Evolutionary conservation across 352 stramenopile species (phyloP), one percentile per base, ranked within the genome.

Genomic region (Pythium sukuiense): DNA sequence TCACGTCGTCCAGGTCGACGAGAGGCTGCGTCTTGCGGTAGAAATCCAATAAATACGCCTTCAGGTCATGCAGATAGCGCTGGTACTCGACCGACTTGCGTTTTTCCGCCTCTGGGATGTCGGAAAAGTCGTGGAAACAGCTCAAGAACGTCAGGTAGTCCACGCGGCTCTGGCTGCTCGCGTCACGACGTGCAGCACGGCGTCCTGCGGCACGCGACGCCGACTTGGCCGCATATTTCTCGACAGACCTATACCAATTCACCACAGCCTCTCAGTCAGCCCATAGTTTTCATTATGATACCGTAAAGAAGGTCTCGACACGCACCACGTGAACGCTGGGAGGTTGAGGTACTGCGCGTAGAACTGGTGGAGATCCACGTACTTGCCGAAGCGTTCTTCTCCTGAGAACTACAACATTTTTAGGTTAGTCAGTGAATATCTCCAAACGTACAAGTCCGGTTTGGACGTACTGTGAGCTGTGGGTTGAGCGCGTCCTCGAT

Each of bases 331-430:
- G n/a, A 91, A 81, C 54, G 78, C 76, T 26, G 78, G 73, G 16
- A 89, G 75, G 64, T 96, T 95, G 55, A 95, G 57, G 55, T 87
- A 97, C 18, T 80, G 76, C 59, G 73, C 62, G 74, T 95, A 93
- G 60, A 94, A 88, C 69, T 88, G 78, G 63, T 96, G 86, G 35
- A 97, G 59, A 66, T 97, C 90, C n/a, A 97, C 80, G 65, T 96
- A 97, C 63, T 95, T 94, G 60, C 90, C 90, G 41, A 92, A 92
- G 27, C 80, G 83, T 69, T 97, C 90, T 85, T 96, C 88, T 16
- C 90, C 90, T 2, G 85, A 94, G 59, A 96, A 96, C 74, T 92
- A 55, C 9, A 67, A 5, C 37, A 4, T 46, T 16, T 26, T 27
- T 14, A n/a, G 43, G 12, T 49, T 37, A 7, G 39, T 35, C 0